A percentile compares a stretch with the other conserved stretches of the same genome.
phyloP scores from a whole-genome alignment of 176 grass and related monocot species.

The Hyparrhenia diplandra region DNA sequence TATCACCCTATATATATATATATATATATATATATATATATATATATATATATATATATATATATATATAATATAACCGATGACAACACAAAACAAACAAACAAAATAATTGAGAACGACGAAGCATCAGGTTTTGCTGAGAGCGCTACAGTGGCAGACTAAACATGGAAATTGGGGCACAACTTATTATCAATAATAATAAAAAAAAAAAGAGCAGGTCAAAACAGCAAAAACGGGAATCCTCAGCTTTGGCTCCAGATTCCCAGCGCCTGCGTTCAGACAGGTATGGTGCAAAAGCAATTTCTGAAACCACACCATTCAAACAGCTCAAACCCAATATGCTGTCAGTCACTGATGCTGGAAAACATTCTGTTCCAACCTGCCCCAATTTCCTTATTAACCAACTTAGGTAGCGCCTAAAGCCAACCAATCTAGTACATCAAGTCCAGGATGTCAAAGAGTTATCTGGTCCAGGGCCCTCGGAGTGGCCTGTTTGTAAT shows the following conservation, averaged over 20 bases:
- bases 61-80: too few species aligned
- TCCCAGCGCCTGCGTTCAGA: neutral
- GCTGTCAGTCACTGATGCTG: neutral
- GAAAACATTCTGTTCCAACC: constrained; percentile 12
- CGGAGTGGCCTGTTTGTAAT: constrained; percentile 31
- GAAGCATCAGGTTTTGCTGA: neutral
- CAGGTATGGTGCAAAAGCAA: constrained; percentile 7
- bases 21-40: too few species aligned
- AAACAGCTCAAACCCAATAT: constrained; percentile 1
- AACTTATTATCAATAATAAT: constrained; percentile 6
- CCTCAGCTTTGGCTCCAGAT: neutral
- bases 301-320: constrained; percentile 6
- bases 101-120: neutral
- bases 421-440: neutral
- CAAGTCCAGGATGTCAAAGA: neutral
- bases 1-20: too few species aligned
- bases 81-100: neutral
- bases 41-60: too few species aligned
- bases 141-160: neutral
- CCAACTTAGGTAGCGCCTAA: constrained; percentile 5
- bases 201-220: neutral
- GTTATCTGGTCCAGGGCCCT: constrained; percentile 49
- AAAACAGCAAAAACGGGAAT: constrained; percentile 8
- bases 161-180: constrained; percentile 7
- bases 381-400: constrained; percentile 7